These are phyloP conservation scores for Aphanomyces euteiches DNA, from an alignment of 352 stramenopile species.

Conservation along the genomic window DNA sequence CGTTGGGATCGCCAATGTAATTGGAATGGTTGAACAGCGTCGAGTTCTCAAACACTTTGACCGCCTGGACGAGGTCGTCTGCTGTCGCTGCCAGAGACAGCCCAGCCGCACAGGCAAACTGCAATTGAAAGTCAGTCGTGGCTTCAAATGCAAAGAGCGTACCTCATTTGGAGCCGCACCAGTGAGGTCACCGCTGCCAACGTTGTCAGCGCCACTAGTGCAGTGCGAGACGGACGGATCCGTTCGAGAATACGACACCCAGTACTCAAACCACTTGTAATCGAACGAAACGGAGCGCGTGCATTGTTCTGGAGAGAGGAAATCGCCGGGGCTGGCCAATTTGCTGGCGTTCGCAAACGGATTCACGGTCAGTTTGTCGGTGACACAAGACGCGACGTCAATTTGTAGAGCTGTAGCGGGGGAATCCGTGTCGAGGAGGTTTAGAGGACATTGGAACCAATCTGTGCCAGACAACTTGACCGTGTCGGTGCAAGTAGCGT, in stretches of 20 bases:
- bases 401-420: too few relatives aligned
- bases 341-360: too few relatives aligned
- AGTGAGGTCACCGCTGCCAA: not conserved
- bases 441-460: not conserved
- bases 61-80: not conserved
- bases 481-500: not conserved
- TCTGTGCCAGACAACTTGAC: not conserved
- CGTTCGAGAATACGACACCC: not conserved
- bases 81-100: not conserved
- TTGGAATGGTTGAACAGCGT: not conserved
- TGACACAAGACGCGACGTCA: too few relatives aligned
- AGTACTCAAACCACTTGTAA: not conserved
- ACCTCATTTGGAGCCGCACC: not conserved
- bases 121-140: not conserved
- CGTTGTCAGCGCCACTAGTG: not conserved
- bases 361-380: too few relatives aligned
- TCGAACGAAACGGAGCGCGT: slow-evolving; percentile 3
- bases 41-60: not conserved
- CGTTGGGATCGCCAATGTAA: not conserved
- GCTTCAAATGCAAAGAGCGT: not conserved
- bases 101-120: not conserved
- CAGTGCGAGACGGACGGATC: not conserved
- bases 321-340: too few relatives aligned
- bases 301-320: not conserved
- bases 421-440: not conserved